Percentiles rank a stretch among this genome's conserved stretches.
Evolutionary conservation across 176 grass and related monocot species (phyloP).

Genomic region (Aegilops bicornis): DNA sequence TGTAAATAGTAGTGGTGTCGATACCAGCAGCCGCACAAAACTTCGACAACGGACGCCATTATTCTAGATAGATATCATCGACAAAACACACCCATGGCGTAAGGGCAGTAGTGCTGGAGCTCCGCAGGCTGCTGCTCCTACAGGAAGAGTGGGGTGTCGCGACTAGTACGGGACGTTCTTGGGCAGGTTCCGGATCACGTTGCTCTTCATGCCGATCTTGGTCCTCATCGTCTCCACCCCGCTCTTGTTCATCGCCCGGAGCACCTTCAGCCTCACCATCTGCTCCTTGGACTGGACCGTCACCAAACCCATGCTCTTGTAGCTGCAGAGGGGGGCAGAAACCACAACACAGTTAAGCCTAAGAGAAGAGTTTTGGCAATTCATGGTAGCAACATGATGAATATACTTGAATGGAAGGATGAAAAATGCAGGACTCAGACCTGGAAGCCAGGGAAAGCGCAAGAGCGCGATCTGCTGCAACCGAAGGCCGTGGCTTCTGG

Average conservation of each 20-base stretch:
- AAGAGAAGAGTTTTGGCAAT: not conserved
- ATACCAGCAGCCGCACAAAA: not conserved
- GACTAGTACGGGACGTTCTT: conserved; percentile 83
- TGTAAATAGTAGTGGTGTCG: no score
- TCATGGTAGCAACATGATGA: not conserved
- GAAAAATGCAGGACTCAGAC: conserved; percentile 7
- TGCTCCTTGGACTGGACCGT: conserved; percentile 87
- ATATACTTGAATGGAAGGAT: not conserved
- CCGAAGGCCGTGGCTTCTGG: conserved; percentile 83
- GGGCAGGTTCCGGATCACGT: conserved; percentile 91
- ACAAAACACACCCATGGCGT: not conserved
- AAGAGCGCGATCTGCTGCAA: conserved; percentile 56
- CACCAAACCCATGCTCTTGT: conserved; percentile 84
- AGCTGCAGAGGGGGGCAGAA: conserved; percentile 39
- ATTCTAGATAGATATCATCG: not conserved
- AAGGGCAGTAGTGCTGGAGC: not conserved
- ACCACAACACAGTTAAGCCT: not conserved
- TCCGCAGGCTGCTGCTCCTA: not conserved
- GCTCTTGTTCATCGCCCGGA: conserved; percentile 63
- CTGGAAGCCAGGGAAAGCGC: conserved; percentile 81
- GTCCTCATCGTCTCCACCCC: conserved; percentile 76
- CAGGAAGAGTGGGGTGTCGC: not conserved
- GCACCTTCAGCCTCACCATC: conserved; percentile 83
- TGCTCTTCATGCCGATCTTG: conserved; percentile 91
- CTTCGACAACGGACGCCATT: not conserved